Base-by-base conservation (phyloP, 305 asterid genomes). In the Stenogyne calaminthoides region DNA sequence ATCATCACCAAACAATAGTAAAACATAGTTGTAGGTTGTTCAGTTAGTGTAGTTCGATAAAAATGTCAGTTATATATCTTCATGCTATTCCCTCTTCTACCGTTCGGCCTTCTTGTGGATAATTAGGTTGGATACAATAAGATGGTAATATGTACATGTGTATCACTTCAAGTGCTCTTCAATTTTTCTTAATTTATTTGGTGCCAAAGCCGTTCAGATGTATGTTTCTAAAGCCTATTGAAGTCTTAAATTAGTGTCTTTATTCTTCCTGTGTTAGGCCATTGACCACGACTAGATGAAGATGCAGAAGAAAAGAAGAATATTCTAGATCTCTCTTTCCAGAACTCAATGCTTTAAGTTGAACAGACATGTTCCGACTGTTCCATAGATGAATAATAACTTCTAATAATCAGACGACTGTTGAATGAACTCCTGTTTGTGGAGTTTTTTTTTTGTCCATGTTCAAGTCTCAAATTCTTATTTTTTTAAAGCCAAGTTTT, bases 201-300 rank as follows among this genome's bases (percentile, higher is more conserved):
- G 47, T 44, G 55, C 57, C 36, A 44, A 14, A 20, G 25, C 55
- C 56, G 29, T 51, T 79, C 70, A 67, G 69, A 65, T 72, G 46
- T 66, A 11, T 79, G 61, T 72, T 55, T 39, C 70, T 66, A 37
- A 27, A n/a, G 58, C 76, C 66, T 65, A 27, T 74, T 77, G 58
- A 62, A 47, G 62, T 64, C 72, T 76, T 81, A 78, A 79, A 80
- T 77, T 73, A 75, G 76, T 76, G 61, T 67, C 81, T 79, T 83
- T 85, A 58, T 64, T 84, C 78, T 89, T 82, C 82, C 79, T 83
- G 67, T 84, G 89, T 93, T 91, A 87, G 91, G 95, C 83, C 68
- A 55, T 78, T 81, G 88, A 80, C 84, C n/a, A 77, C 84, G 89
- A 91, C 93, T 88, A 91, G 91, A 82, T 91, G 93, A 88, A 86